Base-by-base conservation (phyloP, 176 grass and related monocot genomes). In the Oryza longistaminata region DNA sequence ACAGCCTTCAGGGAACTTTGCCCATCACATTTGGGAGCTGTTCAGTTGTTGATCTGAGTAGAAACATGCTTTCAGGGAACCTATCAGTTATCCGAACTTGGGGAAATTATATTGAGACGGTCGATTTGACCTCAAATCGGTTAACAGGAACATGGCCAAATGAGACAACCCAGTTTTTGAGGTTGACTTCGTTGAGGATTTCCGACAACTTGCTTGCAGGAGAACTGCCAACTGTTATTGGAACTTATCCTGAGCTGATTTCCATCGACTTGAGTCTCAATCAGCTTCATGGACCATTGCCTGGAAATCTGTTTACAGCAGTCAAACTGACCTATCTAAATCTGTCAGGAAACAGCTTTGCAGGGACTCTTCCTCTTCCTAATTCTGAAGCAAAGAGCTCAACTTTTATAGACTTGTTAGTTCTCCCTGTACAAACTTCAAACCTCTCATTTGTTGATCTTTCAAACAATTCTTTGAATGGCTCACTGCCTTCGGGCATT, bases 81-180 rank as follows among this genome's bases (percentile, higher is more conserved):
- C 82, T 95, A 77, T 98, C 96, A 16, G 60, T 85, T 73, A 82
- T 90, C 69, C 75, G 77, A 44, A 95, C 89, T 45, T 98, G 96
- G 96, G 96, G 96, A 86, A 93, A 93, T 86, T 95, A 93, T 79
- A 66, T 91, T 62, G 87, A 95, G 85, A 84, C 77, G 73, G 85
- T 98, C 69, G 93, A 98, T 88, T 75, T 98, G 76, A 95, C 87
- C 46, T 66, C 85, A 86, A 98, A 98, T 81, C 81, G 78, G 70
- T 79, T 98, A 81, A 95, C 75, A 68, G 96, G 96, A 81, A 88
- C 77, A 68, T 88, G 94, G 83, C 96, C 96, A 64, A 80, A 84
- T 66, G 89, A 92, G 81, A 98, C 93, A 78, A 93, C 96, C 44
- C 96, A 95, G 70, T 98, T 98, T 88, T 76, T 98, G 75, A 90